Percentiles rank a stretch among this genome's conserved stretches.
phyloP scores from a whole-genome alignment of 257 asterid genomes.

The Fraxinus quadrangulata region DNA sequence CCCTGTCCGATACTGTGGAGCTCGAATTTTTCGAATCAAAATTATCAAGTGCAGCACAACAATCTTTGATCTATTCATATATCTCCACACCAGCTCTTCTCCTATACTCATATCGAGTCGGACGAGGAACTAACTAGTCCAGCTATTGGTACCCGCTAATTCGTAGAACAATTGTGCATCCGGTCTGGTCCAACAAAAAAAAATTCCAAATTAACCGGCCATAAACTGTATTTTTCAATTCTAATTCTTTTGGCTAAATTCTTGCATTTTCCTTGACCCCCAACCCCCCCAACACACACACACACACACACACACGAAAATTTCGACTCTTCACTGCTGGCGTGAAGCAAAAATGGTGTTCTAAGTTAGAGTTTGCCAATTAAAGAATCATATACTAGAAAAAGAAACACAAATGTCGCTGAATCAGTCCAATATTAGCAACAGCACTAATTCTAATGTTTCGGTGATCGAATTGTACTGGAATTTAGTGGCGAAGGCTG shows the following conservation, averaged over 20 bases:
- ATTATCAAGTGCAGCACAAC: too few relatives aligned
- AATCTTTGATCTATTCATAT: too few relatives aligned
- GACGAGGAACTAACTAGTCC: too few relatives aligned
- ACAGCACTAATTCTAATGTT: conserved; percentile 33
- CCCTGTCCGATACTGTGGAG: too few relatives aligned
- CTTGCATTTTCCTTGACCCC: background rate
- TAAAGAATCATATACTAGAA: background rate
- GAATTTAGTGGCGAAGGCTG: conserved; percentile 93
- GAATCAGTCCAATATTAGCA: conserved; percentile 40
- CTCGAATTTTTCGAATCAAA: too few relatives aligned
- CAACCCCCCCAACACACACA: too few relatives aligned
- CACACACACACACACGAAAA: background rate
- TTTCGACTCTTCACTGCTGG: background rate
- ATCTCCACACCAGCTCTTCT: too few relatives aligned
- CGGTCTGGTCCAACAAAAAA: too few relatives aligned
- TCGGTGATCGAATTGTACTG: conserved; percentile 91
- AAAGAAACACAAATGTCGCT: conserved; percentile 49
- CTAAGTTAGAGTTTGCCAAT: background rate
- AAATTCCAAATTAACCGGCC: background rate
- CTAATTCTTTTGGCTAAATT: background rate
- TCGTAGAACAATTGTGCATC: too few relatives aligned
- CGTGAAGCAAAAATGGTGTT: background rate
- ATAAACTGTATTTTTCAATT: background rate
- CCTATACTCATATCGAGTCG: too few relatives aligned
- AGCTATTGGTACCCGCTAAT: too few relatives aligned